Percentiles rank a stretch among this genome's conserved stretches.
Conservation (phyloP, 2,329 filamentous ascomycete genomes). For the Lachnellula hyalina region DNA sequence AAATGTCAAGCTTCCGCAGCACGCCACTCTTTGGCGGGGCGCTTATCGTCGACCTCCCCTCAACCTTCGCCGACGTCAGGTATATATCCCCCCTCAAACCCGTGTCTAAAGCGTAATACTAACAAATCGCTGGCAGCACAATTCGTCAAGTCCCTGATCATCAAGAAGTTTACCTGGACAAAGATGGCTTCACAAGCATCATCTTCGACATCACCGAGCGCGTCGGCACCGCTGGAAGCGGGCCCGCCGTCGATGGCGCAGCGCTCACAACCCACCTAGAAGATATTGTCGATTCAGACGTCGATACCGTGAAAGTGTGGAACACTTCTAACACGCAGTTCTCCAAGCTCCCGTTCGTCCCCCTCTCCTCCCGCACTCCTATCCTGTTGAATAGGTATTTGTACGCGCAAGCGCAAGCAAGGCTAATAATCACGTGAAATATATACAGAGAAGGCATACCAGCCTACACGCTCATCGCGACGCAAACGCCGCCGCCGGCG, state of each 20-base stretch:
- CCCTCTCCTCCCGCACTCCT: not conserved
- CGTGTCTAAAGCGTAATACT: constrained; percentile 5
- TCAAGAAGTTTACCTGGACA: constrained; percentile 88
- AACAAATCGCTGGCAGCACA: constrained; percentile 42
- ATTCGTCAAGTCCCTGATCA: constrained; percentile 76
- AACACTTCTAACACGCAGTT: constrained; percentile 58
- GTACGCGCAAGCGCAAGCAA: not conserved
- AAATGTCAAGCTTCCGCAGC: constrained; percentile 50
- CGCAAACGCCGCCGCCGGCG: constrained; percentile 43
- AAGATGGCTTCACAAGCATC: constrained; percentile 75
- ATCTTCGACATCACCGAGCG: constrained; percentile 89
- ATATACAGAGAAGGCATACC: constrained; percentile 45
- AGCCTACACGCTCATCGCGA: constrained; percentile 65
- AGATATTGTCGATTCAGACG: constrained; percentile 61
- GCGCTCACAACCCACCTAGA: constrained; percentile 66
- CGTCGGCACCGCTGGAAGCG: constrained; percentile 51
- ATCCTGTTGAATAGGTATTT: constrained; percentile 6
- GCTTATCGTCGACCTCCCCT: constrained; percentile 65
- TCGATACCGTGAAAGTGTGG: constrained; percentile 61
- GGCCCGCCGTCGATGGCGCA: constrained; percentile 59
- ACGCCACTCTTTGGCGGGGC: constrained; percentile 69
- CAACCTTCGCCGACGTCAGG: constrained; percentile 66
- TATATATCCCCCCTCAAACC: constrained; percentile 33
- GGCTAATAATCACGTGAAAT: constrained; percentile 4
- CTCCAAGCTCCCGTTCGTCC: constrained; percentile 40